Percentiles rank a stretch among this genome's conserved stretches.
phyloP scores from a whole-genome alignment of 345 rosid species.

The Moricandia arvensis region DNA sequence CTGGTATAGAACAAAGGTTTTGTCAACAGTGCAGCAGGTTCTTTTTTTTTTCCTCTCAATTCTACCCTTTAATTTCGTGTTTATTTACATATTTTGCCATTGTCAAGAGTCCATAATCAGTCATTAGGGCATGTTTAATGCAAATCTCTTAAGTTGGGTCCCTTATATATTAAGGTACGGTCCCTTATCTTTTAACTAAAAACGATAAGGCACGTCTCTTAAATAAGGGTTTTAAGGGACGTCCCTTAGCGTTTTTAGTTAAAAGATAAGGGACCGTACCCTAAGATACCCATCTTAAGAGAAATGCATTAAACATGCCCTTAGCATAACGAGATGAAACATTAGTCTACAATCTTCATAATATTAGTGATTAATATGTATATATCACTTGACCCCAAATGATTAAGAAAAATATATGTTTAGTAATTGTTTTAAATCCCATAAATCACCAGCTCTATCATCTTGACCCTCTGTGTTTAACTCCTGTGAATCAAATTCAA shows the following conservation, averaged over 20 bases:
- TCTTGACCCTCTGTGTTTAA: background rate
- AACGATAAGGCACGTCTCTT: too few species aligned
- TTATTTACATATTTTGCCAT: constrained; percentile 30
- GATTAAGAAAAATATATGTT: background rate
- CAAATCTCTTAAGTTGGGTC: too few species aligned
- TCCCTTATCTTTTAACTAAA: too few species aligned
- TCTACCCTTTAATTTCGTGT: constrained; percentile 7
- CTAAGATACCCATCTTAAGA: too few species aligned
- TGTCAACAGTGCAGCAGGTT: constrained; percentile 99
- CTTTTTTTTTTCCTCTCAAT: background rate
- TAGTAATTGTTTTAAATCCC: background rate
- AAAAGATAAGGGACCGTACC: too few species aligned
- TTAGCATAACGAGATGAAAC: too few species aligned
- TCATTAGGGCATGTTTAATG: too few species aligned
- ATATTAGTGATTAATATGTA: background rate
- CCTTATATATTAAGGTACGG: too few species aligned
- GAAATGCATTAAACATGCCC: too few species aligned
- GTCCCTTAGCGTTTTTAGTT: too few species aligned
- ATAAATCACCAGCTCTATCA: background rate
- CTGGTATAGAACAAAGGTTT: constrained; percentile 86
- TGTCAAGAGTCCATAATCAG: too few species aligned
- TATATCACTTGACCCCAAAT: background rate
- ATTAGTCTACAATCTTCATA: background rate
- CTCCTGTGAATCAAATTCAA: constrained; percentile 37
- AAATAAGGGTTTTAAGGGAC: too few species aligned